Percentiles rank a stretch among this genome's conserved stretches.
phyloP scores from a whole-genome alignment of 2,329 filamentous ascomycete species.

The Septoria petroselini region DNA sequence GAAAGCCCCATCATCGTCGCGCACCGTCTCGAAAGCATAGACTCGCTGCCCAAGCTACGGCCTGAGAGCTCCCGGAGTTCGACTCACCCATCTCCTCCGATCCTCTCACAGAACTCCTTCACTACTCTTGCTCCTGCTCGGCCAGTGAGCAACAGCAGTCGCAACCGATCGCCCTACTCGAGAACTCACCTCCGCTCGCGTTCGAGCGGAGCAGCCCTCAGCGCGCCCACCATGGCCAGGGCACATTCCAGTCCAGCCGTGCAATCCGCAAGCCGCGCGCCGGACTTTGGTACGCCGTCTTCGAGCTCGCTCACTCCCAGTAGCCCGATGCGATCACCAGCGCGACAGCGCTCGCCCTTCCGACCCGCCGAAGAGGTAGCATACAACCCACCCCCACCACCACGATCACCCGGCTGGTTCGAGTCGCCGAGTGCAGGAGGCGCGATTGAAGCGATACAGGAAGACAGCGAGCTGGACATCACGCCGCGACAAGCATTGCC shows the following conservation, averaged over 20 bases:
- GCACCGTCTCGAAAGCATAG: slow-evolving; percentile 3
- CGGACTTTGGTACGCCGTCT: slow-evolving; percentile 34
- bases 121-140: slow-evolving; percentile 26
- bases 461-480: slow-evolving; percentile 50
- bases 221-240: slow-evolving; percentile 48
- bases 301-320: slow-evolving; percentile 37
- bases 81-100: slow-evolving; percentile 40
- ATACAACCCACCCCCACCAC: slow-evolving; percentile 26
- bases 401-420: slow-evolving; percentile 34
- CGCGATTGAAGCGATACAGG: slow-evolving; percentile 44
- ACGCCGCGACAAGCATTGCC: slow-evolving; percentile 38
- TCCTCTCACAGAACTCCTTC: slow-evolving; percentile 33
- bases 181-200: slow-evolving; percentile 47
- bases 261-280: slow-evolving; percentile 33
- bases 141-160: slow-evolving; percentile 36
- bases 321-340: slow-evolving; percentile 41
- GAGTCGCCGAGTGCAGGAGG: slow-evolving; percentile 27
- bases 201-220: slow-evolving; percentile 41
- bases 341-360: slow-evolving; percentile 44
- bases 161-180: slow-evolving; percentile 50
- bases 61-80: slow-evolving; percentile 32
- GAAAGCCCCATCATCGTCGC: slow-evolving; percentile 12
- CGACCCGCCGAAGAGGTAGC: slow-evolving; percentile 25
- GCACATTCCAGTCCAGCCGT: slow-evolving; percentile 49
- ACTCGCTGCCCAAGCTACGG: slow-evolving; percentile 24